Base-by-base conservation (phyloP, 208 protist genomes). In the Trypanosoma scelopori region DNA sequence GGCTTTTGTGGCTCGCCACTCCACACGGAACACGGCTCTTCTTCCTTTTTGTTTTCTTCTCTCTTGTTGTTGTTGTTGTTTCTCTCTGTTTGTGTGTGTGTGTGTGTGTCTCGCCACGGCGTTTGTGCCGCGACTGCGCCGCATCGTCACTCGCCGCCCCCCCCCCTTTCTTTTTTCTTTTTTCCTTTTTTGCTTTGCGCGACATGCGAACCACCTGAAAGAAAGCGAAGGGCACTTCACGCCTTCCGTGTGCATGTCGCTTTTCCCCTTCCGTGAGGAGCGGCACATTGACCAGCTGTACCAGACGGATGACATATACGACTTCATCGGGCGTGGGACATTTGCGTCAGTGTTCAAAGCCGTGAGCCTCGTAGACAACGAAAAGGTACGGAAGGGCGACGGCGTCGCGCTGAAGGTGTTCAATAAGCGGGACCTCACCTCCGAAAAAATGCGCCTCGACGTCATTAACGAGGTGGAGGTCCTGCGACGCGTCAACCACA, bases 391-490 rank as follows among this genome's bases (percentile, higher is more conserved):
- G 18, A 61, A 84, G 53, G 82, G 84, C 11, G 32, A 82, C 28
- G 46, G 51, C 0, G 90, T 95, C 35, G 90, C 90, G 5, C 81
- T 95, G 3, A 95, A 95, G 73, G 71, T 95, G 39, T 84, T 95
- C 48, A 65, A 71, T n/a, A 93, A 93, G 60, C 73, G 73, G 4
- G 78, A 85, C 27, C 65, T 94, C 35, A 78, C 60, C 4, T 83
- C 74, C 5, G 88, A 94, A 22, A 92, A 89, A 60, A 84, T 80
- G 15, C 59, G 78, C 35, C 65, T 69, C 1, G 84, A 93, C 61
- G 68, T 93, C 6, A 79, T 92, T 52, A 95, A 93, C 69, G 90
- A 95, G 56, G 84, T 89, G 18, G 84, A 93, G 46, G 66, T 92
- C 18, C 66, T 93, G 27, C 65, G 84, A 5, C 76, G 74, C 35